phyloP scores from a whole-genome alignment of 2,329 filamentous ascomycete species.

The Aspergillus oerlinghausenensis region DNA sequence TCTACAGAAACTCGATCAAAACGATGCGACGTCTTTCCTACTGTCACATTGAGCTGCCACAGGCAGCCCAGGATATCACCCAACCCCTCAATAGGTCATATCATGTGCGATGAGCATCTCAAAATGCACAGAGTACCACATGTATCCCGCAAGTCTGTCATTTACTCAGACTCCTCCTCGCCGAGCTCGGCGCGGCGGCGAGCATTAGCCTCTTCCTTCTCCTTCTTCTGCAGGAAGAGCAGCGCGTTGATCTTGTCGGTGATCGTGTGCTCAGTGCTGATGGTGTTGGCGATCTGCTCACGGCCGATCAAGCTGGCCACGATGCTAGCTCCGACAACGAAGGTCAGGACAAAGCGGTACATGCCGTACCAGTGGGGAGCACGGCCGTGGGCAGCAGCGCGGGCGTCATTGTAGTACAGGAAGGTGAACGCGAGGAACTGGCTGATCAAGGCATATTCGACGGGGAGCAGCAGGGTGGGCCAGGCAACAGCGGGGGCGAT shows the following conservation, averaged over 20 bases:
- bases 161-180: conserved; percentile 32
- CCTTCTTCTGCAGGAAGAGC: conserved; percentile 44
- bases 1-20: conserved; percentile 31
- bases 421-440: conserved; percentile 83
- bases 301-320: conserved; percentile 76
- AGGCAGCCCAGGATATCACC: neutral
- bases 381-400: conserved; percentile 69
- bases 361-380: conserved; percentile 79
- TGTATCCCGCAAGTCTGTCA: neutral
- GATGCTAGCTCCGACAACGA: conserved; percentile 79
- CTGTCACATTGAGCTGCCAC: conserved; percentile 12
- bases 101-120: neutral
- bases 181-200: conserved; percentile 28
- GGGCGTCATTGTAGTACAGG: conserved; percentile 79
- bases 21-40: conserved; percentile 19
- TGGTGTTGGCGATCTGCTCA: conserved; percentile 60
- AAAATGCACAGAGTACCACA: neutral
- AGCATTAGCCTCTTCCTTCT: conserved; percentile 42
- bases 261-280: conserved; percentile 34
- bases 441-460: conserved; percentile 77
- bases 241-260: conserved; percentile 51
- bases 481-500: conserved; percentile 76
- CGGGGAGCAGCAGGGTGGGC: conserved; percentile 80
- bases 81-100: neutral
- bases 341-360: conserved; percentile 89